Evolutionary conservation across 768 basidiomycete genomes (phyloP), one percentile per base, ranked within the genome.

Genomic region (Thelephora aurantiotincta): DNA sequence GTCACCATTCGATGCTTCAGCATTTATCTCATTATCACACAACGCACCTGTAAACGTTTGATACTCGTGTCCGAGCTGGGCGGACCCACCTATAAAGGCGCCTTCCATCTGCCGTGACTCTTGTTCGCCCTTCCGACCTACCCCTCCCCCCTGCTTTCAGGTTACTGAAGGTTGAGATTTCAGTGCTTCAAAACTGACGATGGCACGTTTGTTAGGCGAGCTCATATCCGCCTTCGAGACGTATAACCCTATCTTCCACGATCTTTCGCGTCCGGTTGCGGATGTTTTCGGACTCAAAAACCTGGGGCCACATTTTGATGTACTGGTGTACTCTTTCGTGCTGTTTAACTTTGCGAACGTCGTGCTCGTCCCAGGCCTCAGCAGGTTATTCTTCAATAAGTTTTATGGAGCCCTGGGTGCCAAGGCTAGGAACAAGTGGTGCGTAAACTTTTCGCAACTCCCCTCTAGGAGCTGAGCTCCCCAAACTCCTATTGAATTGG

Each of bases 391-490:
- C 54, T 78, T 72, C 50, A 74, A 73, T 1, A 54, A 61, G 6
- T 68, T 69, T 22, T 82, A 73, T 61, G 72, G 66, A 19, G 67
- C 62, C 48, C 69, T 74, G 48, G 51, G 54, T 36, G 60, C 64
- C 33, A 65, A 59, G 51, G 63, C 66, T 1, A 67, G 68, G 52
- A 80, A 77, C 55, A 80, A 74, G 51, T 85, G 82, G 82, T 82
- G 46, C 30, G 71, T 63, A 19, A 5, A 46, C 46, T 3, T 44
- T 50, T 13, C 4, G 45, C 33, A 5, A 45, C 19, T 46, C 47
- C 26, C 16, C 48, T 9, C 9, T 9, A 30, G 0, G 35, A 50
- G n/a, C n/a, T n/a, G n/a, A n/a, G n/a, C n/a, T n/a, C n/a, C n/a
- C n/a, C n/a, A n/a, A n/a, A n/a, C n/a, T n/a, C n/a, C n/a, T n/a